phyloP scores from a whole-genome alignment of 305 asterid species.

The Fraxinus platypoda region DNA sequence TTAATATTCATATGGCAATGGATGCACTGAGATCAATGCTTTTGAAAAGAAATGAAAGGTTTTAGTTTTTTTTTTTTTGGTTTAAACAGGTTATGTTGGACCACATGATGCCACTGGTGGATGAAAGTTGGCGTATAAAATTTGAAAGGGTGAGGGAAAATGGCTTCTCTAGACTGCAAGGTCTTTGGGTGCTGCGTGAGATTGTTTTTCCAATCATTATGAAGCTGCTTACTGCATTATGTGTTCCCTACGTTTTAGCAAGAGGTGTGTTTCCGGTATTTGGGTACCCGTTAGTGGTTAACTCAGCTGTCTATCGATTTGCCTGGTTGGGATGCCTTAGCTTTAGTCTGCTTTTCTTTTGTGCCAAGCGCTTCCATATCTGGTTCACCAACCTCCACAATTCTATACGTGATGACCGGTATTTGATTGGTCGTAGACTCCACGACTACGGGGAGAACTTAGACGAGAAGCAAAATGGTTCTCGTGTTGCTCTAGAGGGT shows the following conservation, averaged over 20 bases:
- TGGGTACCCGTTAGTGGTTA: conserved; percentile 86
- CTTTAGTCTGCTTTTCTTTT: conserved; percentile 64
- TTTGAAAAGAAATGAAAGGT: not conserved
- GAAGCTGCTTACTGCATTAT: conserved; percentile 90
- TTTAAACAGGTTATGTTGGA: conserved; percentile 79
- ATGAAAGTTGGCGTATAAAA: conserved; percentile 87
- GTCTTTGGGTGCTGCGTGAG: conserved; percentile 85
- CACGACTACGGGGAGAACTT: conserved; percentile 71
- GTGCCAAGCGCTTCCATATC: conserved; percentile 87
- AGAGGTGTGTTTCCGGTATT: conserved; percentile 82
- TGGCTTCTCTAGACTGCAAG: conserved; percentile 94
- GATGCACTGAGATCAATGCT: not conserved
- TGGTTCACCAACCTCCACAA: conserved; percentile 98
- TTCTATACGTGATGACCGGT: conserved; percentile 91
- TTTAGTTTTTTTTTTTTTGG: not conserved
- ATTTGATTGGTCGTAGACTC: conserved; percentile 87
- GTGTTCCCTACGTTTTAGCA: conserved; percentile 88
- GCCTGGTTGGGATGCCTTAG: conserved; percentile 96
- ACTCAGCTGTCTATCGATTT: conserved; percentile 87
- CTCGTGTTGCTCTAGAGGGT: not conserved
- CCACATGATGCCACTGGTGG: conserved; percentile 88
- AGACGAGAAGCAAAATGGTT: conserved; percentile 27
- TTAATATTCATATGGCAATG: not conserved
- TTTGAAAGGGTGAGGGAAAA: conserved; percentile 92
- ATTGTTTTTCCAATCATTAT: conserved; percentile 81